Evolutionary conservation across 768 basidiomycete genomes (phyloP).

Genomic region (Boletellus ananiceps): DNA sequence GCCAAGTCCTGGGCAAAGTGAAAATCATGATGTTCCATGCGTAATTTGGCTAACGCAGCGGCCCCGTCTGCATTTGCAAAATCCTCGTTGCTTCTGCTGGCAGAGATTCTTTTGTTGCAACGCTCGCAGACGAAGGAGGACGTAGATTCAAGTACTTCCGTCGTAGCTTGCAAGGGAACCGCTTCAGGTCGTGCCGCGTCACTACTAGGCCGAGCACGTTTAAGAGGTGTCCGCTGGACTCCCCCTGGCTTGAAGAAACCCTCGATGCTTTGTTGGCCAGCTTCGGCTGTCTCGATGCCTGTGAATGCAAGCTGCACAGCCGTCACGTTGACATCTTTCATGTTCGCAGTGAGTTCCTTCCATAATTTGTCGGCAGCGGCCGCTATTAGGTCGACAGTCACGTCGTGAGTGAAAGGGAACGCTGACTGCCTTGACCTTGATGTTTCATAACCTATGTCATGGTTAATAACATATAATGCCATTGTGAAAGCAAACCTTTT

Average conservation of each 20-base stretch:
- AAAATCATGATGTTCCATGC: slow-evolving; percentile 81
- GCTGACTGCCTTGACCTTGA: slow-evolving; percentile 77
- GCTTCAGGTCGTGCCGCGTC: slow-evolving; percentile 1
- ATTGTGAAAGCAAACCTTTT: slow-evolving; percentile 46
- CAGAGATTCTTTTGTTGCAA: slow-evolving; percentile 46
- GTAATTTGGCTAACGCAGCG: slow-evolving; percentile 40
- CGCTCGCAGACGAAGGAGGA: slow-evolving; percentile 50
- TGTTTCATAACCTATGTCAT: slow-evolving; percentile 52
- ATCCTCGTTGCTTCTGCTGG: slow-evolving; percentile 22
- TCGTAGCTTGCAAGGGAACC: background rate
- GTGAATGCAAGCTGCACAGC: slow-evolving; percentile 71
- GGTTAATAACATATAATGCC: background rate
- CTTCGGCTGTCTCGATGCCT: slow-evolving; percentile 69
- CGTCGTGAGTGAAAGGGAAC: slow-evolving; percentile 77
- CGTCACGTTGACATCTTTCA: slow-evolving; percentile 58
- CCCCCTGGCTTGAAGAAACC: slow-evolving; percentile 62
- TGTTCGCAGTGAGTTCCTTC: slow-evolving; percentile 74
- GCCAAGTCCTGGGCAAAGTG: slow-evolving; percentile 83
- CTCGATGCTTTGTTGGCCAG: slow-evolving; percentile 84
- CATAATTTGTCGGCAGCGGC: slow-evolving; percentile 76
- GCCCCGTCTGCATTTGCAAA: slow-evolving; percentile 24
- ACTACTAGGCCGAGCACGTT: slow-evolving; percentile 38
- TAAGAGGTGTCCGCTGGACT: slow-evolving; percentile 23
- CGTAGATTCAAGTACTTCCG: slow-evolving; percentile 1
- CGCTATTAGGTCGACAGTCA: slow-evolving; percentile 73